Base-by-base conservation (phyloP, 805 yeast genomes). In the Kuraishia cidri region DNA sequence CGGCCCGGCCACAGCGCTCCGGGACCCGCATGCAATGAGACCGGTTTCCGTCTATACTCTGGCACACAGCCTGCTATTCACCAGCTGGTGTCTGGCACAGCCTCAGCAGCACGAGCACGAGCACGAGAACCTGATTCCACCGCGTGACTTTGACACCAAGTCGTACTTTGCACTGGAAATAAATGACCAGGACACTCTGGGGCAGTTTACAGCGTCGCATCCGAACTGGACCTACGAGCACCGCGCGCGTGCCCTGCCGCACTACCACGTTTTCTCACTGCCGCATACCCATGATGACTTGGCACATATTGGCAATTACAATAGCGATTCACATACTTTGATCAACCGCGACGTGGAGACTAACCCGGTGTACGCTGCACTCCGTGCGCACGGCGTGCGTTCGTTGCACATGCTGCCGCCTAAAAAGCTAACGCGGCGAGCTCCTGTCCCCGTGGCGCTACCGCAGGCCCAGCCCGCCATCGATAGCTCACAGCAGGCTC, bases 101-200 rank as follows among this genome's bases (percentile, higher is more conserved):
- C 23, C 23, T 20, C 23, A 7, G 9, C 23, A 7, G 7, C 30
- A 17, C 30, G 17, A 7, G n/a, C 17, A 14, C 7, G 15, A 12
- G 30, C 10, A 12, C 6, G 30, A 14, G 7, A 6, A 27, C 11
- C 8, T 8, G n/a, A 34, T 47, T 29, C 47, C 47, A 5, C 27
- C 33, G 10, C 62, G 73, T 42, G 75, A 81, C 50, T 79, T 70
- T 50, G 57, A 44, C 3, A 39, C 40, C 13, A 62, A 65, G 28
- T 68, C 70, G 38, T 83, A 82, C 54, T 79, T 80, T 43, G 70
- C 82, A 6, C 63, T 82, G 12, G 85, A 81, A 41, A 42, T 77
- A 9, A 51, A 58, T 2, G 38, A 52, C 15, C 50, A 39, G 29
- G 34, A 34, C 18, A 56, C 62, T 7, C 44, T 63, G 7, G 32